These are phyloP conservation scores for Picochlorum sp. DNA, from an alignment of 139 green algal species.

Conservation along the genomic window DNA sequence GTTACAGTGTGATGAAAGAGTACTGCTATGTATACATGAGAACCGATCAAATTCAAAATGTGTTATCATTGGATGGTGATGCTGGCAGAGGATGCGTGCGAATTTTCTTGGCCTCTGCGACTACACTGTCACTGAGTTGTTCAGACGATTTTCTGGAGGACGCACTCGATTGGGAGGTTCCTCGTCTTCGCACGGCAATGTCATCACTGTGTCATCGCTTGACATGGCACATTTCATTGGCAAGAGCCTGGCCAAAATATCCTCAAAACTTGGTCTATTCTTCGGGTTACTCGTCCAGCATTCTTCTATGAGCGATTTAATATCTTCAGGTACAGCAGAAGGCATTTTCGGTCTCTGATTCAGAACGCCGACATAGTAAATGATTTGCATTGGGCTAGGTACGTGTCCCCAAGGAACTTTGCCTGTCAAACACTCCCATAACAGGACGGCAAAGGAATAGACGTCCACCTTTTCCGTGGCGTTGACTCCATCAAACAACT, in stretches of 20 bases:
- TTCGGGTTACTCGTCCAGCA: conserved; percentile 61
- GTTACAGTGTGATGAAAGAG: too few species aligned
- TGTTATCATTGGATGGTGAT: too few species aligned
- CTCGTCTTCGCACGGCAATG: too few species aligned
- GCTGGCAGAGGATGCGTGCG: too few species aligned
- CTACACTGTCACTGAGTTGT: too few species aligned
- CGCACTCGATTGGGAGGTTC: too few species aligned
- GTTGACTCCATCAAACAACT: conserved; percentile 35
- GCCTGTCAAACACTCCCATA: conserved; percentile 65
- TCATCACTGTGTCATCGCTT: neutral
- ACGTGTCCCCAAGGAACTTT: conserved; percentile 59
- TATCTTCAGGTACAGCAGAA: conserved; percentile 16
- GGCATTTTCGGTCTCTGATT: conserved; percentile 48
- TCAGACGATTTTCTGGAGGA: too few species aligned
- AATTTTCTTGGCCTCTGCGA: too few species aligned
- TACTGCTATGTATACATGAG: too few species aligned
- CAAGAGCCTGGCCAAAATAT: neutral
- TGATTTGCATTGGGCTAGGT: conserved; percentile 64
- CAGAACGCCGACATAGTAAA: conserved; percentile 50
- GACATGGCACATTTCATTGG: neutral
- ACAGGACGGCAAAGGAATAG: conserved; percentile 51
- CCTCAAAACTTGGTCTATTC: conserved; percentile 43
- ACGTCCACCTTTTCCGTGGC: conserved; percentile 37
- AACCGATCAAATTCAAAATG: too few species aligned
- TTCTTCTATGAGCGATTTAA: conserved; percentile 43